phyloP scores from a whole-genome alignment of 179 eudicot genomes.

The Gypsophila paniculata region DNA sequence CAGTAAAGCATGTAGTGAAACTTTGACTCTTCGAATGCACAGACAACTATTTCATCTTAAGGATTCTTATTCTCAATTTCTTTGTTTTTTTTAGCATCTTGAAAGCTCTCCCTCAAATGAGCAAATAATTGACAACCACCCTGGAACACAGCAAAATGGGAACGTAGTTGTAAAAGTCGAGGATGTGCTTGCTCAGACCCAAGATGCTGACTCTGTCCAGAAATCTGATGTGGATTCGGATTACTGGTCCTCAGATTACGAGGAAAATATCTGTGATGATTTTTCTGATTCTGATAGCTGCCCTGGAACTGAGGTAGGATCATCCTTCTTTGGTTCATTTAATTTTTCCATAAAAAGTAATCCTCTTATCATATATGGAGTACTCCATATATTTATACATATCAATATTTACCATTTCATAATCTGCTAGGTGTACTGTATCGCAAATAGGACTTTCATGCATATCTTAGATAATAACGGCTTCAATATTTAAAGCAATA shows the following conservation, averaged over 20 bases:
- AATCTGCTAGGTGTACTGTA: constrained; percentile 8
- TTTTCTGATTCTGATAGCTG: constrained; percentile 58
- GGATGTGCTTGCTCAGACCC: constrained; percentile 13
- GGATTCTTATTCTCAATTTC: constrained; percentile 8
- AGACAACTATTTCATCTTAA: not conserved
- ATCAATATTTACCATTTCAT: not conserved
- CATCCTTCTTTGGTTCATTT: not conserved
- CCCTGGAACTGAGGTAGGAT: constrained; percentile 42
- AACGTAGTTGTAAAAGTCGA: constrained; percentile 16
- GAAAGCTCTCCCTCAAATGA: constrained; percentile 44
- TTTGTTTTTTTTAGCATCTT: constrained; percentile 36
- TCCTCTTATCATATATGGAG: not conserved
- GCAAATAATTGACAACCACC: constrained; percentile 22
- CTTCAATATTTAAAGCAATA: not conserved
- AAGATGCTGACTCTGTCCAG: constrained; percentile 25
- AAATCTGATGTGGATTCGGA: constrained; percentile 41
- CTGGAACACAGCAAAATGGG: constrained; percentile 23
- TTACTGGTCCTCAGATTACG: constrained; percentile 55
- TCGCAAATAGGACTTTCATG: not conserved
- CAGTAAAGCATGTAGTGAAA: not conserved
- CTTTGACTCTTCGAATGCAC: not conserved
- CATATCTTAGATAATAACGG: not conserved
- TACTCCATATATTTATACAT: not conserved
- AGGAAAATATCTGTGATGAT: constrained; percentile 43
- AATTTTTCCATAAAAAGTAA: not conserved